Evolutionary conservation across 2,329 filamentous ascomycete genomes (phyloP).

Genomic region (Chaetomiaceae sp.): DNA sequence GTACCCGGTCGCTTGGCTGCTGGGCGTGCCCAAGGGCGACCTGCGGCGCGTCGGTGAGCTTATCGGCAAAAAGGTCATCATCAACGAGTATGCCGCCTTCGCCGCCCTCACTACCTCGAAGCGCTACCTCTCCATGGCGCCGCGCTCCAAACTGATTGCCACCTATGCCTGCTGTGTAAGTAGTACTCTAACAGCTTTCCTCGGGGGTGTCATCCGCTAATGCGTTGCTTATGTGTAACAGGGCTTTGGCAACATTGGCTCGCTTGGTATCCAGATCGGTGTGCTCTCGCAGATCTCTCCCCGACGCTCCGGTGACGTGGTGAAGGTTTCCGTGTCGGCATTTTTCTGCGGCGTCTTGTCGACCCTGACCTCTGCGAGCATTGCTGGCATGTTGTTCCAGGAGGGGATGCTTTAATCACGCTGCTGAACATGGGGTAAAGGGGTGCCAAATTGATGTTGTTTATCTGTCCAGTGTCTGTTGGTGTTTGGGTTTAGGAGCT

Average conservation of each 20-base stretch:
- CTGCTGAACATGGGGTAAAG: no score
- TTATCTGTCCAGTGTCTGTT: no score
- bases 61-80: slow-evolving; percentile 76
- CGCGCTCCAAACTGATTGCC: slow-evolving; percentile 72
- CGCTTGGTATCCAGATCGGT: slow-evolving; percentile 84
- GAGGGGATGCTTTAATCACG: slow-evolving; percentile 14
- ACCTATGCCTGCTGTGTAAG: slow-evolving; percentile 74
- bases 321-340: slow-evolving; percentile 69
- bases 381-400: slow-evolving; percentile 63
- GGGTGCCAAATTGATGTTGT: no score
- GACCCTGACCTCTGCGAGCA: slow-evolving; percentile 71
- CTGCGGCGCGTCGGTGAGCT: slow-evolving; percentile 70
- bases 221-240: slow-evolving; percentile 13
- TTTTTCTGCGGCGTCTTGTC: slow-evolving; percentile 72
- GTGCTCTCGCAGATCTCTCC: slow-evolving; percentile 79
- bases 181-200: slow-evolving; percentile 21
- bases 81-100: slow-evolving; percentile 73
- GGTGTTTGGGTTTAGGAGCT: no score
- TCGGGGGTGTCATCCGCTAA: neutral
- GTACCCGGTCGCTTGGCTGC: slow-evolving; percentile 74
- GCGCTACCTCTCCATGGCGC: slow-evolving; percentile 54
- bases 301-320: slow-evolving; percentile 67
- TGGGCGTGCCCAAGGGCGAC: slow-evolving; percentile 65
- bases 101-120: slow-evolving; percentile 43
- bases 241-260: slow-evolving; percentile 80